Evolutionary conservation across 129 eudicot genomes (phyloP).

Genomic region (Calendula officinalis): DNA sequence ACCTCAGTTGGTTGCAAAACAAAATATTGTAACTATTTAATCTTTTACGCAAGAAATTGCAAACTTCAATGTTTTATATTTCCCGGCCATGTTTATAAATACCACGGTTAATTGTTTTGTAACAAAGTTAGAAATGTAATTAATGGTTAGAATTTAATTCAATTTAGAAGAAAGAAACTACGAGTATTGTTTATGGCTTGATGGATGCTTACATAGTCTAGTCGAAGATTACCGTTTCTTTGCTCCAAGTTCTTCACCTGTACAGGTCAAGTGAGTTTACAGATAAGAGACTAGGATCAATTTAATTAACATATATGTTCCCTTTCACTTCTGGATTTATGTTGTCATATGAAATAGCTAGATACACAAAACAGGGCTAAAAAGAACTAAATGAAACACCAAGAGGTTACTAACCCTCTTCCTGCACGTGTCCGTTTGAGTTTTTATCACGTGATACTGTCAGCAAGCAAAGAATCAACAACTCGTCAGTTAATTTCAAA

Average conservation of each 20-base stretch:
- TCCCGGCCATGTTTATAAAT: neutral
- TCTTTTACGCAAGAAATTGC: neutral
- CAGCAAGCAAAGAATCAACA: conserved; percentile 6
- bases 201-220: conserved; percentile 50
- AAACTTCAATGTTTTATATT: neutral
- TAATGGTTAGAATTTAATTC: neutral
- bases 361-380: neutral
- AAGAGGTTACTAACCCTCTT: conserved; percentile 54
- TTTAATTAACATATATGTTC: neutral
- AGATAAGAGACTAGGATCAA: neutral
- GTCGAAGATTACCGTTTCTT: conserved; percentile 46
- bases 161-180: neutral
- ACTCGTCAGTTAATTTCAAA: conserved; percentile 1
- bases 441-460: conserved; percentile 68
- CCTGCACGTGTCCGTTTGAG: conserved; percentile 53
- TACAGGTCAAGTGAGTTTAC: neutral
- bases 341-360: neutral
- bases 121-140: neutral
- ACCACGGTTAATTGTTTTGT: neutral
- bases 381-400: neutral
- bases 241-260: conserved; percentile 66
- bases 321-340: neutral
- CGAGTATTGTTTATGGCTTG: conserved; percentile 1
- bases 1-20: neutral
- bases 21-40: neutral